Evolutionary conservation across 2,329 filamentous ascomycete genomes (phyloP).

Genomic region (Alternaria viburni): DNA sequence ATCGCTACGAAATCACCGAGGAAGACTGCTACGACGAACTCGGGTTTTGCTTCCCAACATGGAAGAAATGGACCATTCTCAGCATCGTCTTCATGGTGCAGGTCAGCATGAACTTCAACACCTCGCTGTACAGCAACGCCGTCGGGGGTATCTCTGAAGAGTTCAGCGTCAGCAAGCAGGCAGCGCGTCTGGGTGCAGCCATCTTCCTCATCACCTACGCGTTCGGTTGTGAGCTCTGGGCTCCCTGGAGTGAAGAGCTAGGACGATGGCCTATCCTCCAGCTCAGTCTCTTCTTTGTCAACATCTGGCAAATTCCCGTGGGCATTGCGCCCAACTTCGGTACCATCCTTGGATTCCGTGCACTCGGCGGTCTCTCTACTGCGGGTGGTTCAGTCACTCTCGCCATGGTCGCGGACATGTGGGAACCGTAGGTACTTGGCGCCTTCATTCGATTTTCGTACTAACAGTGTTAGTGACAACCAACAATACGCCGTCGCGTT

Average conservation of each 20-base stretch:
- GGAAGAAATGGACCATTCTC: conserved; percentile 63
- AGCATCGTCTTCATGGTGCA: conserved; percentile 61
- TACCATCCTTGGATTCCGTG: conserved; percentile 68
- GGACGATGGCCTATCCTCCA: conserved; percentile 79
- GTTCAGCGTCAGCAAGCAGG: conserved; percentile 71
- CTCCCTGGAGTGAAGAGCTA: conserved; percentile 84
- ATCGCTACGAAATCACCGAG: conserved; percentile 58
- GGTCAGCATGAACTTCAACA: conserved; percentile 65
- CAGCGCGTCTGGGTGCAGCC: conserved; percentile 74
- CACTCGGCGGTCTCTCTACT: conserved; percentile 54
- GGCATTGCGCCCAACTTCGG: conserved; percentile 76
- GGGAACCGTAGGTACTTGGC: conserved; percentile 45
- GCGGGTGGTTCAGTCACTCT: conserved; percentile 70
- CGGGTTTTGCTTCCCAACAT: conserved; percentile 56
- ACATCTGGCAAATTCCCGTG: conserved; percentile 71
- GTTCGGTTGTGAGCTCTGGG: conserved; percentile 88
- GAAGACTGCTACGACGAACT: conserved; percentile 58
- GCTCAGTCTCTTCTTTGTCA: conserved; percentile 74
- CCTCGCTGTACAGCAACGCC: conserved; percentile 62
- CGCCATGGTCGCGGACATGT: conserved; percentile 69
- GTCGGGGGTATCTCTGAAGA: conserved; percentile 62
- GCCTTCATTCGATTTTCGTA: not conserved
- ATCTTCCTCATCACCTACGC: conserved; percentile 82
- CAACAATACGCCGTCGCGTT: conserved; percentile 72
- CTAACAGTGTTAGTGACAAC: conserved; percentile 38